A percentile compares a stretch with the other conserved stretches of the same genome.
Conservation (phyloP, 106 monocot species). For the Dendrobium catenatum region DNA sequence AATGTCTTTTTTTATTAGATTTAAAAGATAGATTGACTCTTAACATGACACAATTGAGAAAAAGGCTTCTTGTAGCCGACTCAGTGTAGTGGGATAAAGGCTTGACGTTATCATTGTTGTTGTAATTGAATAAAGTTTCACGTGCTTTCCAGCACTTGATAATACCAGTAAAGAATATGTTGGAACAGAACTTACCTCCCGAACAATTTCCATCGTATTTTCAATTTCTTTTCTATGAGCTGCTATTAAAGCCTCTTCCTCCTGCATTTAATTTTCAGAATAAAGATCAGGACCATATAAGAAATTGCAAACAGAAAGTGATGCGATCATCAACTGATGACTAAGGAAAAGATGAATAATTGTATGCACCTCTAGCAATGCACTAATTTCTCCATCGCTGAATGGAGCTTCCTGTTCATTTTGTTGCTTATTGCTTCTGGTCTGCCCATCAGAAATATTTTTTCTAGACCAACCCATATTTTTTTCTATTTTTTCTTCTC, state of each 20-base stretch:
- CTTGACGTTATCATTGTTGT: too few relatives aligned
- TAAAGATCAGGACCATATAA: too few relatives aligned
- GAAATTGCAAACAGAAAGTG: background rate
- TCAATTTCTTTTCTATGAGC: constrained; percentile 77
- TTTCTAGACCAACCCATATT: constrained; percentile 34
- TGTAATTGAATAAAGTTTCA: too few relatives aligned
- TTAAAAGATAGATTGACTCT: too few relatives aligned
- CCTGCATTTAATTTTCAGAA: constrained; percentile 16
- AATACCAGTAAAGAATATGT: background rate
- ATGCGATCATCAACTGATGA: too few relatives aligned
- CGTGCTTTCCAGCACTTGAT: too few relatives aligned
- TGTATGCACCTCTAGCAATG: constrained; percentile 44
- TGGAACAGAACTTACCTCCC: constrained; percentile 30
- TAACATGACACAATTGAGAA: too few relatives aligned
- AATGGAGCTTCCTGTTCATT: constrained; percentile 28
- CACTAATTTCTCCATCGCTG: constrained; percentile 42
- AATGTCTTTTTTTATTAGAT: too few relatives aligned
- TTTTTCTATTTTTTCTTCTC: constrained; percentile 69
- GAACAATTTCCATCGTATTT: constrained; percentile 73
- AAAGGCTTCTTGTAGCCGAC: too few relatives aligned
- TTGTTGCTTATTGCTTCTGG: constrained; percentile 22
- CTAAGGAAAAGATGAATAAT: background rate
- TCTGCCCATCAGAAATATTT: constrained; percentile 26
- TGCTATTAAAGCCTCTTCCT: constrained; percentile 62
- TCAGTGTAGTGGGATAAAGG: too few relatives aligned